Base-by-base conservation (phyloP, 257 asterid species). In the Jaltomata sinuosa region DNA sequence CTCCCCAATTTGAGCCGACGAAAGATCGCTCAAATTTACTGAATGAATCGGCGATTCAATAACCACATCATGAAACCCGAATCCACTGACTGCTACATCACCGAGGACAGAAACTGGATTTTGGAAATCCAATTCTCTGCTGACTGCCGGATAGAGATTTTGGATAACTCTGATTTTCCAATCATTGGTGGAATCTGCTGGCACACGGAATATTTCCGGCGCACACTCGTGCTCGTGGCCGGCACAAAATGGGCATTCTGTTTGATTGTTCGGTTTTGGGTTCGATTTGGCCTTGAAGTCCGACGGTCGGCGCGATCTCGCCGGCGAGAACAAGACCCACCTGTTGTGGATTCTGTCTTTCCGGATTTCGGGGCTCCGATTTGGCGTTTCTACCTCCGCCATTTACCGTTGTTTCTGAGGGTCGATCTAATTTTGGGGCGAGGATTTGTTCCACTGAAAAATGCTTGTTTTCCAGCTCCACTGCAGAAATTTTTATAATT, bases 211-310 rank as follows among this genome's bases (percentile, higher is more conserved):
- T 8, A 94, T 93, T 87, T 96, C 99, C 27, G 98, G 99, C 65
- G 98, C 99, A 88, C 99, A 96, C 85, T 93, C 93, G 90, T 93
- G 96, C 90, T 94, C 99, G 86, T 90, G 93, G 32, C 97, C 98
- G 64, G 89, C 84, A 89, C 99, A 96, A 86, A 96, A 96, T 29
- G 99, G 94, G 88, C 99, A 94, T 61, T 87, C 89, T 27, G 83
- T 81, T 68, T 85, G 88, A 61, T 88, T 55, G 38, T 84, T 85
- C 1, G 89, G 52, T 64, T 85, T 50, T 3, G 92, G 82, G 59
- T 83, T 84, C 3, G 92, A 72, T 81, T 94, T 94, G 82, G 98
- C 90, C 83, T 93, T 96, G 93, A 92, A 93, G 89, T 96, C 98
- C 21, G 98, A 93, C 5, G 99, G 99, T 15, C 99, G 98, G 57